Percentiles rank a stretch among this genome's conserved stretches.
Evolutionary conservation across 1,139 yeast genomes (phyloP).

Genomic region (Suhomyces bokatorum): DNA sequence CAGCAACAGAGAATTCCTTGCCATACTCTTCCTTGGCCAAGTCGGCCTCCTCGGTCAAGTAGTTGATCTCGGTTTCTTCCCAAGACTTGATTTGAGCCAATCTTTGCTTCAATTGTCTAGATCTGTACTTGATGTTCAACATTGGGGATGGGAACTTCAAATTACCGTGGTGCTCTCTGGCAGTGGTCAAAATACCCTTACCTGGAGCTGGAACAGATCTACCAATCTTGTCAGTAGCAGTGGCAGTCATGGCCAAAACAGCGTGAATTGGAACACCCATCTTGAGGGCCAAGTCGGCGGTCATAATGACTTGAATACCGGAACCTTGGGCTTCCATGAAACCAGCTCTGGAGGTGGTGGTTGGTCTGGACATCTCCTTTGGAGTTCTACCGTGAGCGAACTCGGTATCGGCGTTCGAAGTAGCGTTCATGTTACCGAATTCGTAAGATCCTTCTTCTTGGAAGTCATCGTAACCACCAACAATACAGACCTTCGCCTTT

Average conservation of each 20-base stretch:
- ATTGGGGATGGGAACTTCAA: slow-evolving; percentile 79
- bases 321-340: slow-evolving; percentile 99
- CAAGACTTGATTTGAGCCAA: slow-evolving; percentile 75
- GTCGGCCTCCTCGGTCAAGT: slow-evolving; percentile 47
- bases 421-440: slow-evolving; percentile 98
- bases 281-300: slow-evolving; percentile 86
- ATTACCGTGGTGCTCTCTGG: slow-evolving; percentile 87
- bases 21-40: slow-evolving; percentile 72
- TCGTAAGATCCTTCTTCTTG: slow-evolving; percentile 98
- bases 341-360: slow-evolving; percentile 94
- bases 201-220: slow-evolving; percentile 99
- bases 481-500: slow-evolving; percentile 92
- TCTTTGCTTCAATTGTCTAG: slow-evolving; percentile 85
- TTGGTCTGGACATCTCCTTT: slow-evolving; percentile 97
- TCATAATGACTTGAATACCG: slow-evolving; percentile 96
- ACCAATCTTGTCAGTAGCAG: slow-evolving; percentile 98
- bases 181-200: slow-evolving; percentile 97
- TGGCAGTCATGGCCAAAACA: slow-evolving; percentile 88
- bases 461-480: slow-evolving; percentile 99
- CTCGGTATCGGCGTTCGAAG: slow-evolving; percentile 85
- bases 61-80: slow-evolving; percentile 78
- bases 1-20: slow-evolving; percentile 48
- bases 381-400: slow-evolving; percentile 97
- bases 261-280: slow-evolving; percentile 99
- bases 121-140: slow-evolving; percentile 90